Base-by-base conservation (phyloP, 1,139 yeast genomes). In the Scheffersomyces segobiensis region DNA sequence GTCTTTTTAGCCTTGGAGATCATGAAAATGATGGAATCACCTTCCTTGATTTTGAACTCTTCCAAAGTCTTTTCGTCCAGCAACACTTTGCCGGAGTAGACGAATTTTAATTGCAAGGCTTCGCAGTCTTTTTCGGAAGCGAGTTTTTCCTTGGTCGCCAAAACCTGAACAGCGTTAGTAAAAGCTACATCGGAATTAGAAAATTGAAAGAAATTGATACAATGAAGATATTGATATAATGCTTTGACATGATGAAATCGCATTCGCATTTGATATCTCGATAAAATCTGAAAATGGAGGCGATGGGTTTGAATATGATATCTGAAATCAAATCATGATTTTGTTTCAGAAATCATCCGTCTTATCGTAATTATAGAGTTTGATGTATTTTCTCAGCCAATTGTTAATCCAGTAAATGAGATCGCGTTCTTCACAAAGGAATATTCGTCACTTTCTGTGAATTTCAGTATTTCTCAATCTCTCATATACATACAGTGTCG, bases 1-100 rank as follows among this genome's bases (percentile, higher is more conserved):
- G 77, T 64, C 63, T 77, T 77, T 69, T 82, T 82, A 14, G 84
- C 76, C 65, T 77, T 78, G 54, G 93, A 84, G 56, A 92, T 85
- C 98, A 95, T 95, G 74, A 93, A 93, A 62, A 95, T 93, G 59
- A 95, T 87, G 65, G 93, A 93, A 69, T 93, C 98, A 57, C 92
- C 93, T 56, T 91, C 97, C 71, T 91, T 92, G 67, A 95, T 84
- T 66, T 89, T 89, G 73, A 87, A 88, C 17, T 84, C 81, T 56
- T 83, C 90, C 62, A 93, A 81, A 5, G 89, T 82, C 71, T 91
- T 89, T 57, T 85, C 93, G 76, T 95, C 97, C 68, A 87, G 92
- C 59, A 95, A 84, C 52, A 95, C 96, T 71, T 93, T 93, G 48
- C 96, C 97, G 1, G 97, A 92, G 73, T 89, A 95, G 59, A 96